phyloP scores from a whole-genome alignment of 2,329 filamentous ascomycete species.

The Colletotrichum gloeosporioides region DNA sequence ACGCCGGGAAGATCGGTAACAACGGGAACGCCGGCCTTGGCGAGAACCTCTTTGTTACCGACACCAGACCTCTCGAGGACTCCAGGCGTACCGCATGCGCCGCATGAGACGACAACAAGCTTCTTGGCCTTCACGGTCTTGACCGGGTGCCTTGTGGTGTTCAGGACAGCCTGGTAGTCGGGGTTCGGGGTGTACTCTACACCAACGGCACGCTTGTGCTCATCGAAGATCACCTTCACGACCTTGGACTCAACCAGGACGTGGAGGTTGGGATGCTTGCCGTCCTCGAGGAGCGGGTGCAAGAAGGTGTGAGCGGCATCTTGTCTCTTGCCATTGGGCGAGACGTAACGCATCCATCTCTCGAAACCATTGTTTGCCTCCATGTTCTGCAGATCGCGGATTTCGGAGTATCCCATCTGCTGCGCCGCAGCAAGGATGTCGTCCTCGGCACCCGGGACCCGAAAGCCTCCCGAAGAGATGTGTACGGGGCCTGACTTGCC shows the following conservation, averaged over 20 bases:
- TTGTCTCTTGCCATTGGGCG: conserved; percentile 41
- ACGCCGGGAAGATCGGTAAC: conserved; percentile 27
- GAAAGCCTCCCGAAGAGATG: conserved; percentile 51
- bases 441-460: conserved; percentile 38
- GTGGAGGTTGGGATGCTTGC: conserved; percentile 33
- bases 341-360: conserved; percentile 31
- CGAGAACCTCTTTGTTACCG: conserved; percentile 38
- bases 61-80: conserved; percentile 60
- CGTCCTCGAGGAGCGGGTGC: conserved; percentile 32
- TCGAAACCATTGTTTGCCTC: conserved; percentile 40
- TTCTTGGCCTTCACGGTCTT: conserved; percentile 43
- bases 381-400: conserved; percentile 55
- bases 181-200: conserved; percentile 60
- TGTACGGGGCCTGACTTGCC: conserved; percentile 53
- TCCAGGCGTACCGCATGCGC: conserved; percentile 47
- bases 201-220: conserved; percentile 58
- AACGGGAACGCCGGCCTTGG: conserved; percentile 22
- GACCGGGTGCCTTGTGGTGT: conserved; percentile 12
- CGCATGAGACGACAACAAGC: conserved; percentile 48
- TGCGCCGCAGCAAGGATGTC: conserved; percentile 51
- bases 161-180: conserved; percentile 25
- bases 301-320: conserved; percentile 34
- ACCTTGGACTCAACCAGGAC: conserved; percentile 36
- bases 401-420: conserved; percentile 49
- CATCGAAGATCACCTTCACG: conserved; percentile 44